Percentiles rank a stretch among this genome's conserved stretches.
Conservation (phyloP, 1,284 basidiomycete genomes). For the Cutaneotrichosporon cutaneum region DNA sequence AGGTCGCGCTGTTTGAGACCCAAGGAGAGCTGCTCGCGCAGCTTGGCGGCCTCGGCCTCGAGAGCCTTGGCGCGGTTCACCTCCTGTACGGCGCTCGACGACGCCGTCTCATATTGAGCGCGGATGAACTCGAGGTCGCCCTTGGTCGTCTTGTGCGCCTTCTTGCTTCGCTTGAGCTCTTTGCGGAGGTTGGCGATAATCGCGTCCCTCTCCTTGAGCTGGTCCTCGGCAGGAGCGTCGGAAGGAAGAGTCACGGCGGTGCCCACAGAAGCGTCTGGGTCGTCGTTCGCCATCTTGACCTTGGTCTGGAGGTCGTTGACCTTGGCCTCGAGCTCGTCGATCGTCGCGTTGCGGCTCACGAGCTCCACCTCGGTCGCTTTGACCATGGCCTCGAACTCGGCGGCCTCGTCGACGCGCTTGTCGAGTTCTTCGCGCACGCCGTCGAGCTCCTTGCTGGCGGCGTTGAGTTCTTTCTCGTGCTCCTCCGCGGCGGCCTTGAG, state of each 20-base stretch:
- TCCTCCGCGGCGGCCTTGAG: background rate
- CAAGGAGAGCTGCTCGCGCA: slow-evolving; percentile 35
- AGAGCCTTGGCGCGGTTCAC: slow-evolving; percentile 27
- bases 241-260: background rate
- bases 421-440: background rate
- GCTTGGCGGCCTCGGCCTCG: slow-evolving; percentile 22
- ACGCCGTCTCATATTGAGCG: slow-evolving; percentile 34
- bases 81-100: slow-evolving; percentile 32
- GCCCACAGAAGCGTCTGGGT: background rate
- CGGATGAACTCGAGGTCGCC: slow-evolving; percentile 32
- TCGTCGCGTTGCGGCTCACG: background rate
- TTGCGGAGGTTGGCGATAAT: slow-evolving; percentile 14
- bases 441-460: slow-evolving; percentile 3
- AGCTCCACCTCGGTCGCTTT: background rate
- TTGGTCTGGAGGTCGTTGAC: background rate
- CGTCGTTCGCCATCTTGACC: background rate
- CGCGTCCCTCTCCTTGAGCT: slow-evolving; percentile 17
- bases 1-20: slow-evolving; percentile 46
- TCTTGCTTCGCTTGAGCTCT: slow-evolving; percentile 14
- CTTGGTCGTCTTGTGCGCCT: slow-evolving; percentile 9
- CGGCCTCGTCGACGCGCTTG: background rate
- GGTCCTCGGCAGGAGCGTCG: slow-evolving; percentile 4
- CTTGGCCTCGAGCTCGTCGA: slow-evolving; percentile 4
- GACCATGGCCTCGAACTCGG: background rate
- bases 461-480: background rate